Evolutionary conservation across 2,329 filamentous ascomycete species (phyloP).

Genomic region (Arthroderma uncinatum): DNA sequence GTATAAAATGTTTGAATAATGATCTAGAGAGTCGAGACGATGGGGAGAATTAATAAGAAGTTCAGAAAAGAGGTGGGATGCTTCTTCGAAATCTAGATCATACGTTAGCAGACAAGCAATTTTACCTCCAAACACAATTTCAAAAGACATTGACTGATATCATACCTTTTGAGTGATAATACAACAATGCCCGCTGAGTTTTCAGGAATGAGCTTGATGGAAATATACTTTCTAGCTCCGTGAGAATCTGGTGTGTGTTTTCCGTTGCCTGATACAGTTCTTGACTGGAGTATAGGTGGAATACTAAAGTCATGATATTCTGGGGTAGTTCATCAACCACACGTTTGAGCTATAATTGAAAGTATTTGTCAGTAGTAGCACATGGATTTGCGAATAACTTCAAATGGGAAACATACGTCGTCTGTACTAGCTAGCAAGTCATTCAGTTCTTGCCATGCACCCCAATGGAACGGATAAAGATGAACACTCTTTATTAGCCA

Average conservation of each 20-base stretch:
- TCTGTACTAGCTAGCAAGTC: conserved; percentile 67
- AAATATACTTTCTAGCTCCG: conserved; percentile 72
- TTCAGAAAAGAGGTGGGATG: conserved; percentile 53
- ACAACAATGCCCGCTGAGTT: conserved; percentile 75
- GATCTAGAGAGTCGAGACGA: conserved; percentile 79
- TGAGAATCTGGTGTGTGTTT: conserved; percentile 60
- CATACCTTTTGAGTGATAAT: conserved; percentile 69
- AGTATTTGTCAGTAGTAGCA: not conserved
- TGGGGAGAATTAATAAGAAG: conserved; percentile 55
- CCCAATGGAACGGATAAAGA: conserved; percentile 91
- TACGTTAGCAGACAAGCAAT: conserved; percentile 12
- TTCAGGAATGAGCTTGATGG: conserved; percentile 80
- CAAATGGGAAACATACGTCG: conserved; percentile 49
- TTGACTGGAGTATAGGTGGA: conserved; percentile 80
- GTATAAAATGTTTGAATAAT: conserved; percentile 96
- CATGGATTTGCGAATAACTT: conserved; percentile 5
- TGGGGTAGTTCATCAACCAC: conserved; percentile 64
- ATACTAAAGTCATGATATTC: conserved; percentile 88
- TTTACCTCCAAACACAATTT: not conserved
- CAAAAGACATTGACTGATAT: not conserved
- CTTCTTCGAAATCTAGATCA: conserved; percentile 48
- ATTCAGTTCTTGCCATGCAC: conserved; percentile 87
- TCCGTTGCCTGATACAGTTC: conserved; percentile 82
- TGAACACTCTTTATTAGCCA: conserved; percentile 85
- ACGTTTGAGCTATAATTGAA: conserved; percentile 50